Conservation (phyloP, 148 eudicot species). For the Nepenthes mirabilis region DNA sequence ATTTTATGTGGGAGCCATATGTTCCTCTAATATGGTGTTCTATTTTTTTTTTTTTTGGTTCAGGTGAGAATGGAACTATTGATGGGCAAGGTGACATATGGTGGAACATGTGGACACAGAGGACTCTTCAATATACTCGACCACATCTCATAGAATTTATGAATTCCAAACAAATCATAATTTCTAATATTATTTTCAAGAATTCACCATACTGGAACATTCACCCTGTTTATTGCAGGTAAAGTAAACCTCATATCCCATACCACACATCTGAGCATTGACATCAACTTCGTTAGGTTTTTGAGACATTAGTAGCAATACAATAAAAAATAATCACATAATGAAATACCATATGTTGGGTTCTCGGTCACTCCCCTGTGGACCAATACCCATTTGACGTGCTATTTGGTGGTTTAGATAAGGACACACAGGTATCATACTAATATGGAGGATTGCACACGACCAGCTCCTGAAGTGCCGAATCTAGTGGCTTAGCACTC, state of each 20-base stretch:
- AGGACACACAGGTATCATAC: too few relatives aligned
- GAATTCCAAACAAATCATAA: conserved; percentile 56
- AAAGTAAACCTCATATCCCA: not conserved
- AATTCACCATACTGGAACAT: conserved; percentile 96
- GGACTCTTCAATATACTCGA: conserved; percentile 66
- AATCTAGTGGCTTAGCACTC: too few relatives aligned
- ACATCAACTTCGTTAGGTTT: not conserved
- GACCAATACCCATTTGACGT: too few relatives aligned
- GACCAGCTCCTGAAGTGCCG: too few relatives aligned
- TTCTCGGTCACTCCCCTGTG: too few relatives aligned
- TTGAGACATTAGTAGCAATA: not conserved
- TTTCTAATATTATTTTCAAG: conserved; percentile 75
- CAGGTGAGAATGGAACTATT: conserved; percentile 94
- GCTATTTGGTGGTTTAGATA: too few relatives aligned
- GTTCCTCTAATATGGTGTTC: not conserved
- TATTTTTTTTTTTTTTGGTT: not conserved
- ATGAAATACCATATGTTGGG: too few relatives aligned
- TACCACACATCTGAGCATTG: not conserved
- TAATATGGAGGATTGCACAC: too few relatives aligned
- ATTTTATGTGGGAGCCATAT: not conserved
- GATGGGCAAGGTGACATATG: conserved; percentile 97
- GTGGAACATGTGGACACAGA: conserved; percentile 96
- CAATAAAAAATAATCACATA: not conserved
- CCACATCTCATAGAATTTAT: conserved; percentile 83
- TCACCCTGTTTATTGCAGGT: conserved; percentile 99